Conservation (phyloP, 1,139 yeast genomes). For the Yamadazyma atmosphaerica region DNA sequence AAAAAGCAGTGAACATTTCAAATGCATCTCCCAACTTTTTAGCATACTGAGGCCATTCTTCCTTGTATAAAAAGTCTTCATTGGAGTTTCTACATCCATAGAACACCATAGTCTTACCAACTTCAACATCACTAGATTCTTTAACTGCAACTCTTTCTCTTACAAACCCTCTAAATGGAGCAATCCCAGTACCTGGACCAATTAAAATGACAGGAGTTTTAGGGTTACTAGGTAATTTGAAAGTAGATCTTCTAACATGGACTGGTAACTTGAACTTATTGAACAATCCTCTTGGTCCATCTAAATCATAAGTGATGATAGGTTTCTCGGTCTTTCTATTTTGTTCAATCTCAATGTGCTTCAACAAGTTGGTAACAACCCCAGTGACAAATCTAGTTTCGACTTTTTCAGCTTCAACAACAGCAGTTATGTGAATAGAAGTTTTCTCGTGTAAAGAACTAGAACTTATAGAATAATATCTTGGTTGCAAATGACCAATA, state of each 20-base stretch:
- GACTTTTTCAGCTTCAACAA: constrained; percentile 73
- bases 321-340: constrained; percentile 48
- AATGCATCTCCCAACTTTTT: constrained; percentile 64
- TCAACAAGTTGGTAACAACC: constrained; percentile 86
- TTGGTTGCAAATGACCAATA: constrained; percentile 81
- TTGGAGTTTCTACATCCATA: constrained; percentile 79
- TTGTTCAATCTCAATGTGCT: constrained; percentile 67
- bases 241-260: constrained; percentile 92
- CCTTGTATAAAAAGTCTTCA: constrained; percentile 79
- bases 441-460: constrained; percentile 79
- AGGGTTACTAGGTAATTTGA: constrained; percentile 89
- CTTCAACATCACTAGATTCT: constrained; percentile 49
- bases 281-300: constrained; percentile 77
- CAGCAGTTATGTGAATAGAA: constrained; percentile 81
- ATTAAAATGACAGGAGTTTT: constrained; percentile 83
- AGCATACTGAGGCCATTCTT: constrained; percentile 81
- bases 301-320: constrained; percentile 63
- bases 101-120: constrained; percentile 77
- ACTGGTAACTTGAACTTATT: constrained; percentile 68
- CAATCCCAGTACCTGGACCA: constrained; percentile 99
- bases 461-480: constrained; percentile 95
- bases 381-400: constrained; percentile 59
- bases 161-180: constrained; percentile 93
- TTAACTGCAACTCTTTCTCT: constrained; percentile 65
- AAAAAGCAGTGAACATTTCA: constrained; percentile 80